Base-by-base conservation (phyloP, 1,139 yeast species). In the Neolecta irregularis region DNA sequence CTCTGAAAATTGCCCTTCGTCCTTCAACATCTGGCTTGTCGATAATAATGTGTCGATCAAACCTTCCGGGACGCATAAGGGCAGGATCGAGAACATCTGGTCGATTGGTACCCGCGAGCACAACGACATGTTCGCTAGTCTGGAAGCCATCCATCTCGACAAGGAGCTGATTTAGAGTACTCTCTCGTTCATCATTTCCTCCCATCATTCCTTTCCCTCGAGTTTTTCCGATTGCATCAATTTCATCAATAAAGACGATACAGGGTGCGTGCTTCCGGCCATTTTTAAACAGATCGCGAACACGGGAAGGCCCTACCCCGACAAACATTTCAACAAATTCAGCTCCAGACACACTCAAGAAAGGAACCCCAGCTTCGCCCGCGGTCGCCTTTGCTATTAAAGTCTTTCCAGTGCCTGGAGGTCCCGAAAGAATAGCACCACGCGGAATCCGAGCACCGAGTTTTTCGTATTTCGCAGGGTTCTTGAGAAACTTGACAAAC, bases 321-420 rank as follows among this genome's bases (percentile, higher is more conserved):
- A 83, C 95, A 61, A 83, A 88, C 96, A 88, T 85, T 58, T 88
- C 98, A 12, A 88, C 93, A 47, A 88, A 88, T 54, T 88, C 96
- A n/a, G 96, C 83, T 47, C 96, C 98, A 4, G 93, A 79, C 8
- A 88, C 96, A 11, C 93, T 77, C 46, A 72, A 72, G 52, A 88
- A 88, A 26, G 98, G 96, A 31, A 88, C 98, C 34, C 88, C 93
- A 0, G 96, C 96, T 57, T 88, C 98, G 45, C 98, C 98, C 1
- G 98, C 98, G 30, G 96, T 88, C 4, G 98, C 98, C 55, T 80
- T 85, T n/a, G 98, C 98, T 40, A 88, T 62, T 44, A 88, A 62
- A 1, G 98, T 88, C 57, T 88, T 88, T 74, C 98, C 98, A 5
- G 98, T 88, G 65, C 98, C 98, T 34, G 98, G 98, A n/a, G 96